Evolutionary conservation across 2,329 filamentous ascomycete species (phyloP).

Genomic region (Ophiostoma australiae): DNA sequence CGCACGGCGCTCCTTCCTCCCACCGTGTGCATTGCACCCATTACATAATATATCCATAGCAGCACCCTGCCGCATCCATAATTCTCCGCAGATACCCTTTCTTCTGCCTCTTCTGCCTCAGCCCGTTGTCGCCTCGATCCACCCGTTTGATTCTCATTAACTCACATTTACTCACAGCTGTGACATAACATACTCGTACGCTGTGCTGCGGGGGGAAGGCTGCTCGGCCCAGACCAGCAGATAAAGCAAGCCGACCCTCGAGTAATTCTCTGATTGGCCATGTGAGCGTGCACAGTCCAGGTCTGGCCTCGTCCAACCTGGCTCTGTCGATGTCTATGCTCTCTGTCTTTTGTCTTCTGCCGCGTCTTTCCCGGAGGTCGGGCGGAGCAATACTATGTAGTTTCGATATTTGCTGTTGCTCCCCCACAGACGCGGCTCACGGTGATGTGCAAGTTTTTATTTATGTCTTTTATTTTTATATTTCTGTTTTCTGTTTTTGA

Average conservation of each 20-base stretch:
- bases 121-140: neutral
- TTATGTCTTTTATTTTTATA: neutral
- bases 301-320: neutral
- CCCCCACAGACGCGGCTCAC: neutral
- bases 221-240: neutral
- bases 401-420: too few species aligned
- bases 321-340: too few species aligned
- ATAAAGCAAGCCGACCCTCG: too few species aligned
- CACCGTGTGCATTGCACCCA: neutral
- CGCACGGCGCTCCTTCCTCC: neutral
- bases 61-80: neutral
- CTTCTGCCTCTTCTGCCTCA: slow-evolving; percentile 4
- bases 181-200: neutral
- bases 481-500: neutral
- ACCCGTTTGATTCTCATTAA: neutral
- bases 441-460: neutral
- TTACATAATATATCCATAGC: neutral
- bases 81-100: slow-evolving; percentile 11
- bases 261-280: neutral
- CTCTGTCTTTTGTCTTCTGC: neutral
- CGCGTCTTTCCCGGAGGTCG: neutral
- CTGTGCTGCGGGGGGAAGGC: neutral
- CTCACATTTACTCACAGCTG: slow-evolving; percentile 13
- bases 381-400: neutral
- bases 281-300: neutral